phyloP scores from a whole-genome alignment of 139 green algal species.

The Volvox africanus region DNA sequence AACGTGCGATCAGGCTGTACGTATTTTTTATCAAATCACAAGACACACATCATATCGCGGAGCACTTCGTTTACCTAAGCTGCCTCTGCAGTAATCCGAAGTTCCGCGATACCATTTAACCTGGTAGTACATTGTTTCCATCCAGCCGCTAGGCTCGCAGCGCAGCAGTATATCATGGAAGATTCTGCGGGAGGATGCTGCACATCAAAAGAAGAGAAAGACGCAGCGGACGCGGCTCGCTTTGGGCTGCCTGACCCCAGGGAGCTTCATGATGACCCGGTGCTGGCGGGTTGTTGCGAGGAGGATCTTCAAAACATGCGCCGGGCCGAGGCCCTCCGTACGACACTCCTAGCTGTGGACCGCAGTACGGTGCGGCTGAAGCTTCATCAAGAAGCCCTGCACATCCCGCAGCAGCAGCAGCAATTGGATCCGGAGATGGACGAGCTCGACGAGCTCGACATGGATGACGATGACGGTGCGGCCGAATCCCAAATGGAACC shows the following conservation, averaged over 20 bases:
- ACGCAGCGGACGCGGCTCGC: neutral
- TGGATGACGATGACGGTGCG: neutral
- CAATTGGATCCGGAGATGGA: neutral
- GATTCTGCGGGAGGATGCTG: neutral
- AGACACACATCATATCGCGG: too few relatives aligned
- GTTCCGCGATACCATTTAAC: too few relatives aligned
- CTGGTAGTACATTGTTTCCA: too few relatives aligned
- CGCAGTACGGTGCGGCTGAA: neutral
- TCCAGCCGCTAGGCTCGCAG: neutral
- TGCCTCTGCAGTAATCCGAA: too few relatives aligned
- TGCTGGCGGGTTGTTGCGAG: constrained; percentile 31
- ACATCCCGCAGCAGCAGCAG: neutral
- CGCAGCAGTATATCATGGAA: neutral
- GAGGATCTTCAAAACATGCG: constrained; percentile 35
- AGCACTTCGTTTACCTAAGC: too few relatives aligned
- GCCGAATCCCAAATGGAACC: neutral
- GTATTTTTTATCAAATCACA: too few relatives aligned
- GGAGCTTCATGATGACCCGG: constrained; percentile 28
- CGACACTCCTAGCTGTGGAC: neutral
- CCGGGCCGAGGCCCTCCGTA: neutral
- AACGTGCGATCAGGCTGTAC: too few relatives aligned
- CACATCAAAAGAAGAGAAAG: neutral
- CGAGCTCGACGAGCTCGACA: neutral
- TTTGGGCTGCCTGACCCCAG: constrained; percentile 8
- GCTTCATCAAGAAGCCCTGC: neutral